Evolutionary conservation across 2,329 filamentous ascomycete genomes (phyloP), one percentile per base, ranked within the genome.

Genomic region (Fonsecaea multimorphosa): DNA sequence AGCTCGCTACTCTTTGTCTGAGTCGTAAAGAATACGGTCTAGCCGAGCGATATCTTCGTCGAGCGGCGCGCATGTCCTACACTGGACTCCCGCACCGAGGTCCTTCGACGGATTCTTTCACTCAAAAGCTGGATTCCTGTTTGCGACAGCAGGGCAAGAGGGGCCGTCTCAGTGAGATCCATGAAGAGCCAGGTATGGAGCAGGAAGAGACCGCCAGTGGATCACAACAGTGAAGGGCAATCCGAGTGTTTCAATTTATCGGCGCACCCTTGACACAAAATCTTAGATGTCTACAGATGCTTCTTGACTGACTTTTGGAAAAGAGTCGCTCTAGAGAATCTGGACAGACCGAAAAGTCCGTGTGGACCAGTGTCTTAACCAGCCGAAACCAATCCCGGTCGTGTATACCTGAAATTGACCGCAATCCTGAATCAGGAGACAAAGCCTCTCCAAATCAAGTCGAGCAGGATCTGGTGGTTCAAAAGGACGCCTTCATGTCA

Each of bases 41-140:
- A 2, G 63, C 67, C 12, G 67, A 69, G 58, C 36, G 22, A 24
- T 66, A 66, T 34, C 64, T 69, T 14, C 64, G 64, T 34, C 61
- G 61, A 12, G 67, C 67, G 3, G 51, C 59, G 19, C 19, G 29
- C 9, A 57, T 66, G 49, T 62, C 67, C 4, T 54, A 36, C 31
- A 55, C 60, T 29, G 29, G 55, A 38, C 61, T 58, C 22, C 38
- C 53, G 3, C 65, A 69, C 40, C 67, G 67, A 27, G 67, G 67
- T 1, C 64, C 67, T 49, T 69, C 67, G 32, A 58, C 51, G n/a
- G 29, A 38, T 19, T 66, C 54, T 14, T 46, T 69, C n/a, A 9
- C 59, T 24, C 27, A 58, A 12, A 52, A 44, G 16, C 55, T 69
- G 14, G 46, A 57, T 14, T 32, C 29, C 6, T 69, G 67, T 32